Conservation (phyloP, 352 stramenopile species). For the Globisporangium radiosum region DNA sequence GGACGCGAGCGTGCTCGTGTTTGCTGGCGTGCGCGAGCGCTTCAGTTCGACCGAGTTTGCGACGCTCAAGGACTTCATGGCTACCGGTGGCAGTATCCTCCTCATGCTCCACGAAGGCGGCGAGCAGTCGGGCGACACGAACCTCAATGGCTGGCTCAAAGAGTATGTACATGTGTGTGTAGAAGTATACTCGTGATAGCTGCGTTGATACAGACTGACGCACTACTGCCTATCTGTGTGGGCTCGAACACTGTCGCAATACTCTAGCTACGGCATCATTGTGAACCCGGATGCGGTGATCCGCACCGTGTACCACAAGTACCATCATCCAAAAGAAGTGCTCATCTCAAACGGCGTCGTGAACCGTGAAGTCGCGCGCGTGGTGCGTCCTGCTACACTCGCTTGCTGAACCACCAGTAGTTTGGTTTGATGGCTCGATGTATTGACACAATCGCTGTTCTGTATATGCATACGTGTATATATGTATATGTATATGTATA, state of each 20-base stretch:
- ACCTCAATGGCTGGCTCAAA: slow-evolving; percentile 94
- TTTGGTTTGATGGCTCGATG: neutral
- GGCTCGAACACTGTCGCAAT: too few species aligned
- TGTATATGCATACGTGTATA: neutral
- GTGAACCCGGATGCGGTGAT: slow-evolving; percentile 88
- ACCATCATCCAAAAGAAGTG: slow-evolving; percentile 95
- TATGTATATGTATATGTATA: neutral
- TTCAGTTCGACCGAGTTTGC: slow-evolving; percentile 87
- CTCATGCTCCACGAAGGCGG: slow-evolving; percentile 90
- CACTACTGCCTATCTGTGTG: neutral
- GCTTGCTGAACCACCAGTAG: neutral
- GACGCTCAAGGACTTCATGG: slow-evolving; percentile 87
- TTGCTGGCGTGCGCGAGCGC: slow-evolving; percentile 84
- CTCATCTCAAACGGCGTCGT: slow-evolving; percentile 93
- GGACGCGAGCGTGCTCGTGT: slow-evolving; percentile 84
- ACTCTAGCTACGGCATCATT: slow-evolving; percentile 71
- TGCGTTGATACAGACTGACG: neutral
- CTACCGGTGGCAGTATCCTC: slow-evolving; percentile 83
- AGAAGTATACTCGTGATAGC: neutral
- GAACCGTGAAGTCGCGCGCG: slow-evolving; percentile 86
- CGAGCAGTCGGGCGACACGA: slow-evolving; percentile 86
- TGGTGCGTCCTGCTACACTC: slow-evolving; percentile 20
- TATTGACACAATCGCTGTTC: too few species aligned
- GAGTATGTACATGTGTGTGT: slow-evolving; percentile 41
- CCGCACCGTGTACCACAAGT: slow-evolving; percentile 95